Evolutionary conservation across 768 basidiomycete genomes (phyloP).

Genomic region (Pleurotus tuoliensis): DNA sequence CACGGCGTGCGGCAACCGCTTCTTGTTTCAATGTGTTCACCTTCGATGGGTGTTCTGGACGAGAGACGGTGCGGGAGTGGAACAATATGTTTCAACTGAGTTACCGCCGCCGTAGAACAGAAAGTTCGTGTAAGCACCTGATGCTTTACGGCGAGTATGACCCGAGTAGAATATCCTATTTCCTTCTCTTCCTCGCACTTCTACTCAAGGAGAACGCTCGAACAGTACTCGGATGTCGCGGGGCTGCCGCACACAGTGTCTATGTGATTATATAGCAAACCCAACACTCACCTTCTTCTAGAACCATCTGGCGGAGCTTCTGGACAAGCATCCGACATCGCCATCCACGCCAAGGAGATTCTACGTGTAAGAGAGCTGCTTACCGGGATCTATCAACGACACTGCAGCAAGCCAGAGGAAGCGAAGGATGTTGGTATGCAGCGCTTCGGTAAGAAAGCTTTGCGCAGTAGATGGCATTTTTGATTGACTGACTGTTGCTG

Average conservation of each 20-base stretch:
- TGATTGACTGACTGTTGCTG: not conserved
- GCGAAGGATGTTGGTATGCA: slow-evolving; percentile 55
- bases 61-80: too few species aligned
- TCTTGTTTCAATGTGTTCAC: not conserved
- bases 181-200: too few species aligned
- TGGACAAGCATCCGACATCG: slow-evolving; percentile 94
- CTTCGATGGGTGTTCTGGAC: too few species aligned
- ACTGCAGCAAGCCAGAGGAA: slow-evolving; percentile 73
- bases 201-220: too few species aligned
- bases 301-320: slow-evolving; percentile 96
- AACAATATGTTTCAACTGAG: too few species aligned
- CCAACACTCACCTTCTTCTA: slow-evolving; percentile 27
- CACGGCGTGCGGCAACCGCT: not conserved
- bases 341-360: slow-evolving; percentile 97
- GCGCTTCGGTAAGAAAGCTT: slow-evolving; percentile 65
- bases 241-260: too few species aligned
- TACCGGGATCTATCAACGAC: slow-evolving; percentile 85
- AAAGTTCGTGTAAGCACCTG: too few species aligned
- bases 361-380: slow-evolving; percentile 80
- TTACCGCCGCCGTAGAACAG: too few species aligned
- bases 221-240: too few species aligned
- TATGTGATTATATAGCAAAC: too few species aligned
- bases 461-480: slow-evolving; percentile 13
- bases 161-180: too few species aligned
- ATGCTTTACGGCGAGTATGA: too few species aligned